Percentiles rank a stretch among this genome's conserved stretches.
phyloP scores from a whole-genome alignment of 176 grass and related monocot species.

The Rhynchospora breviuscula region DNA sequence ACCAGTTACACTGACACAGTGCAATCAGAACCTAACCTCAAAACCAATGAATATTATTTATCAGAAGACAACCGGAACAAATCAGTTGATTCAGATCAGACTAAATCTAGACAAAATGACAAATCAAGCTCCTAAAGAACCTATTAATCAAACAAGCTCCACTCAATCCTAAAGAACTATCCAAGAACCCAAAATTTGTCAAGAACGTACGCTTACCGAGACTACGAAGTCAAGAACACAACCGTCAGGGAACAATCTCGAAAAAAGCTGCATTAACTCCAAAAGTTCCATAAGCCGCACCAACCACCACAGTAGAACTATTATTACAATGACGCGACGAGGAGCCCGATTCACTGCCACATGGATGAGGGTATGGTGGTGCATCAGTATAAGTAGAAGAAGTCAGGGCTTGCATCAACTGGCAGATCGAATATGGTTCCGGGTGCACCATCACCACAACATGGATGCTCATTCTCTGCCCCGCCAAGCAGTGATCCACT shows the following conservation, averaged over 20 bases:
- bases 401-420: neutral
- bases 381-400: neutral
- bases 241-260: neutral
- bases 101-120: neutral
- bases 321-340: neutral
- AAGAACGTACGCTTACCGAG: neutral
- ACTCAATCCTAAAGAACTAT: neutral
- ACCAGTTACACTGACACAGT: neutral
- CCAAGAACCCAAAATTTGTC: neutral
- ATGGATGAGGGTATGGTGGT: neutral
- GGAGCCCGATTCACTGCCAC: neutral
- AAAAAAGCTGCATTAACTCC: neutral
- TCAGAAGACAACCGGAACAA: neutral
- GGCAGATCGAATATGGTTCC: neutral
- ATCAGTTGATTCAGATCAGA: neutral
- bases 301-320: neutral
- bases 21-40: neutral
- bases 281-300: neutral
- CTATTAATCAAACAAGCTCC: neutral
- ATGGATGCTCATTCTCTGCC: conserved; percentile 23
- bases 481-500: conserved; percentile 16
- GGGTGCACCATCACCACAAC: conserved; percentile 31
- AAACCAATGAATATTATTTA: no score
- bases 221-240: neutral
- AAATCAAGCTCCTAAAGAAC: neutral